Evolutionary conservation across 352 stramenopile species (phyloP), one percentile per base, ranked within the genome.

Genomic region (Blastocystis sp.): DNA sequence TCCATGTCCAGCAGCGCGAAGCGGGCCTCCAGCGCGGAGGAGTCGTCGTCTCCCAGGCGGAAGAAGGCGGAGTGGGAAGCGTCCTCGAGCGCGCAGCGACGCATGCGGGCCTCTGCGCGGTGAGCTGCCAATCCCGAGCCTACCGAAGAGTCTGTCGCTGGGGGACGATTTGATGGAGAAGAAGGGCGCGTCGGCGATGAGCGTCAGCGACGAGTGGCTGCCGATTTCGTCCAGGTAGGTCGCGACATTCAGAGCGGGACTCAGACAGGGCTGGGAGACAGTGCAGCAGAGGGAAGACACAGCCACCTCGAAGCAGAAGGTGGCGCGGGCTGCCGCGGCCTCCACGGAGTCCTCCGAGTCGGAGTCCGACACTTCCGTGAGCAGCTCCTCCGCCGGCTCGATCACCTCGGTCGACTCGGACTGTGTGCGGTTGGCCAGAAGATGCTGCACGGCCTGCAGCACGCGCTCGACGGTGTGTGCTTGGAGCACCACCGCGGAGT

Each of bases 281-380:
- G 5, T 17, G 14, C 48, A 7, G 5, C 14, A 0, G 48, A 56
- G 48, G 14, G 5, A 17, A 14, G 48, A 56, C 5, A 56, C 0
- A 9, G 66, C 19, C 1, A 60, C 14, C n/a, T 76, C 66, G 0
- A 76, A 48, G 14, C 9, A 34, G 48, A 76, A 76, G 23, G 66
- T 59, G 5, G 40, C 14, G 48, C 53, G 19, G 21, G 19, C 53
- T 14, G 21, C 53, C 41, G 52, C 41, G 1, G 28, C 52, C 10
- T 56, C 48, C 48, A 76, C 28, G 0, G 45, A 52, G 0, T 71
- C 23, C 7, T 76, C 66, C 23, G n/a, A 34, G 0, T 76, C 66
- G 21, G 19, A 34, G n/a, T 41, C 66, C 2, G 38, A 76, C 38
- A 76, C 66, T 56, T 76, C 66, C 21, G 66, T 76, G 1, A 76